Base-by-base conservation (phyloP, 805 yeast species). In the Metschnikowia sp. region DNA sequence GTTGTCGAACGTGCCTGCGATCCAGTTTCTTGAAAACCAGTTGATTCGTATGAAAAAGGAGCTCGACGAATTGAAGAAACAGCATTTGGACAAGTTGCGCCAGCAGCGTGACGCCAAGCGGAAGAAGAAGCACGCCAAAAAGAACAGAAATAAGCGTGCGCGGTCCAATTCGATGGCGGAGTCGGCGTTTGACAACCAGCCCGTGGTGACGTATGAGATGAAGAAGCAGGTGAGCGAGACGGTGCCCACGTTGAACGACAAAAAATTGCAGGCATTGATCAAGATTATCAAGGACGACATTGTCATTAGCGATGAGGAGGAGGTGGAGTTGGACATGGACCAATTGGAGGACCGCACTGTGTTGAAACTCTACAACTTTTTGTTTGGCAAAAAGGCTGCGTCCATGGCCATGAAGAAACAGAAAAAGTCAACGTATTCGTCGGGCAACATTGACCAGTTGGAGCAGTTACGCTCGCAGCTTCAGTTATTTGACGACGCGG, bases 271-370 rank as follows among this genome's bases (percentile, higher is more conserved):
- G 57, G 85, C 86, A 50, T 96, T 90, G 32, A 78, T 92, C 52
- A 81, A 86, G 43, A 89, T 94, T 52, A 89, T 94, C 55, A 86
- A 86, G 61, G 94, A 87, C 64, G 82, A 78, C 58, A 63, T 73
- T 43, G 74, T 70, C 47, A 63, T 70, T 42, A 62, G 66, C 41
- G 92, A 89, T 58, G 98, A 92, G 48, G 98, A 94, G 51, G 76
- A 71, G 72, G 94, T 94, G 51, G 99, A 94, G 73, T 77, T 94
- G 50, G 99, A 94, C 67, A 86, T 94, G 83, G 97, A 94, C 64
- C 86, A 86, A 67, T 77, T 94, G 57, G 96, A 88, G 59, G 89
- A 88, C 54, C 72, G 80, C 36, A 91, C 97, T 1, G 78, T 92
- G 45, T 70, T 88, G 63, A 87, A 88, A 61, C 74, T 94, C 53